Conservation (phyloP, 2,329 filamentous ascomycete species). For the Dactylellina cionopaga region DNA sequence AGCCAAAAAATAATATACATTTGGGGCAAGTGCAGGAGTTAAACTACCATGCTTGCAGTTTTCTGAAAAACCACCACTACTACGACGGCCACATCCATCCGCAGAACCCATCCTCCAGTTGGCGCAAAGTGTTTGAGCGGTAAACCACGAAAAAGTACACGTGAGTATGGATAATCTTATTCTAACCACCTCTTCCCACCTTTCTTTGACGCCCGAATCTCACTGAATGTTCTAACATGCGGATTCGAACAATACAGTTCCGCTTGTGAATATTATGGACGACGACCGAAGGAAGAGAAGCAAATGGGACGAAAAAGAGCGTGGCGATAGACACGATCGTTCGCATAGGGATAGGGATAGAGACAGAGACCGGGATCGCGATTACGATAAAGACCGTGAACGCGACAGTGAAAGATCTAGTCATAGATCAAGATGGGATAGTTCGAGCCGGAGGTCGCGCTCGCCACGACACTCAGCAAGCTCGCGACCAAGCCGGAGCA, state of each 20-base stretch:
- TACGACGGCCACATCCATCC: too few relatives aligned
- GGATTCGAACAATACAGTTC: not conserved
- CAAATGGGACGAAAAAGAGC: constrained; percentile 57
- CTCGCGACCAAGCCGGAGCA: constrained; percentile 75
- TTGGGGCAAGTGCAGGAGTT: too few relatives aligned
- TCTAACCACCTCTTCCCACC: too few relatives aligned
- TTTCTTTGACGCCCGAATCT: too few relatives aligned
- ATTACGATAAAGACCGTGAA: constrained; percentile 26
- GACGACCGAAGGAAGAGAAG: constrained; percentile 56
- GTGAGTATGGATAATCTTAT: too few relatives aligned
- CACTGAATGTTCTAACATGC: too few relatives aligned
- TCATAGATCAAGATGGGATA: constrained; percentile 78
- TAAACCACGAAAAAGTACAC: too few relatives aligned
- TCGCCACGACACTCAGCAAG: constrained; percentile 65
- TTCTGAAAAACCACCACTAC: too few relatives aligned
- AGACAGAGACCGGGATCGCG: constrained; percentile 37
- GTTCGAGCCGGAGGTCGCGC: constrained; percentile 75
- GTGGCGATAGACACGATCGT: constrained; percentile 53
- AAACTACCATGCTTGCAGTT: too few relatives aligned
- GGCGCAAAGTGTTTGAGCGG: too few relatives aligned
- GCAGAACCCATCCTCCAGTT: too few relatives aligned
- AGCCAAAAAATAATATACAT: too few relatives aligned
- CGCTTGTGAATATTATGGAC: constrained; percentile 16
- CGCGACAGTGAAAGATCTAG: constrained; percentile 44
- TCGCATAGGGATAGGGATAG: constrained; percentile 50